Evolutionary conservation across 2,329 filamentous ascomycete species (phyloP).

Genomic region (Emericellopsis atlantica): DNA sequence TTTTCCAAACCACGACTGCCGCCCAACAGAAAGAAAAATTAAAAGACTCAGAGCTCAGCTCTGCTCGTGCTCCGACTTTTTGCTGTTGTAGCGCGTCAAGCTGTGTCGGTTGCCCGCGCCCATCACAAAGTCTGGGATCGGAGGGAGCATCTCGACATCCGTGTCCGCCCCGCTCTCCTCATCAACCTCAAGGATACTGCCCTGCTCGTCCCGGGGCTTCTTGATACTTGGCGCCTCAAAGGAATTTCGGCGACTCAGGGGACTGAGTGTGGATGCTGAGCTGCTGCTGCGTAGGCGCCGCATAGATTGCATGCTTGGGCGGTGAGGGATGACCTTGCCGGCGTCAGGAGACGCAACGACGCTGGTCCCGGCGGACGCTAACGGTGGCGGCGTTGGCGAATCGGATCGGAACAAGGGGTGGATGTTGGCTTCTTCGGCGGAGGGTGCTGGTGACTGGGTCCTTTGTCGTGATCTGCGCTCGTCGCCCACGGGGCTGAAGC

Average conservation of each 20-base stretch:
- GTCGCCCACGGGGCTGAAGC: conserved; percentile 31
- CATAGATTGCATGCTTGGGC: conserved; percentile 35
- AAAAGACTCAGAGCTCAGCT: too few relatives aligned
- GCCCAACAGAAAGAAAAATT: too few relatives aligned
- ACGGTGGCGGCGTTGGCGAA: conserved; percentile 48
- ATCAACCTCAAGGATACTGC: conserved; percentile 9
- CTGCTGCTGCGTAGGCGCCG: conserved; percentile 44
- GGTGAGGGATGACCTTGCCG: conserved; percentile 48
- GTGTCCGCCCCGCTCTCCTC: conserved; percentile 12
- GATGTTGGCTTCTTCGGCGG: conserved; percentile 50
- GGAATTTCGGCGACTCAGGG: conserved; percentile 36
- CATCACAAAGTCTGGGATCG: conserved; percentile 49
- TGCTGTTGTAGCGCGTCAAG: conserved; percentile 30
- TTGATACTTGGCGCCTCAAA: conserved; percentile 29
- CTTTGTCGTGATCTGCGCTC: conserved; percentile 12
- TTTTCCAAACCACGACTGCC: too few relatives aligned
- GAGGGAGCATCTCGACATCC: conserved; percentile 41
- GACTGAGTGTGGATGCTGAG: conserved; percentile 29
- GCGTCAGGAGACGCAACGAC: conserved; percentile 59
- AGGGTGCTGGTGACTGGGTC: conserved; percentile 14
- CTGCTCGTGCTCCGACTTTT: conserved; percentile 10
- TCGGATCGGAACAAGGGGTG: conserved; percentile 69
- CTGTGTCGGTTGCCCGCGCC: conserved; percentile 37
- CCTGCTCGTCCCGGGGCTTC: conserved; percentile 8
- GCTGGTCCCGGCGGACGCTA: conserved; percentile 55